A percentile compares a stretch with the other conserved stretches of the same genome.
Evolutionary conservation across 2,329 filamentous ascomycete species (phyloP).

Genomic region (Purpureocillium takamizusanense): DNA sequence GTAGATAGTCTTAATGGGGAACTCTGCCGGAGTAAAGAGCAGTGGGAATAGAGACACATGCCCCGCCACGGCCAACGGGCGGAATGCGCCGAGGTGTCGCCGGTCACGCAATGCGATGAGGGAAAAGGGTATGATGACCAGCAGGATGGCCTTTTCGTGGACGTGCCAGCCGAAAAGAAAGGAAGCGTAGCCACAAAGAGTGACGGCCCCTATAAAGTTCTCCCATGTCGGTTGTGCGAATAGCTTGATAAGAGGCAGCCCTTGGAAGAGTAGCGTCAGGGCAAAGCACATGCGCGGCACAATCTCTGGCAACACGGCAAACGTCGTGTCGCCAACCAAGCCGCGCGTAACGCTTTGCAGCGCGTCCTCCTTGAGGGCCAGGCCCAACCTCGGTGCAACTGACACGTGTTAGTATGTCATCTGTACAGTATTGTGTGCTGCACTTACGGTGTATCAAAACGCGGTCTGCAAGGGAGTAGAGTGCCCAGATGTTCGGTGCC

Average conservation of each 20-base stretch:
- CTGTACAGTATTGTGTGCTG: too few relatives aligned
- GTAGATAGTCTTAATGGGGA: slow-evolving; percentile 88
- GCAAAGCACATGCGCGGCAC: slow-evolving; percentile 71
- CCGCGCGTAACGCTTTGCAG: slow-evolving; percentile 86
- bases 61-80: slow-evolving; percentile 83
- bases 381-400: slow-evolving; percentile 75
- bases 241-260: slow-evolving; percentile 71
- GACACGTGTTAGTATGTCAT: slow-evolving; percentile 8
- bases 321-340: slow-evolving; percentile 85
- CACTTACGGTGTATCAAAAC: slow-evolving; percentile 68
- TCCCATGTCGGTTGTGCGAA: slow-evolving; percentile 78
- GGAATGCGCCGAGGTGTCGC: slow-evolving; percentile 83
- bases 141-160: slow-evolving; percentile 91
- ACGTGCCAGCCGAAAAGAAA: slow-evolving; percentile 99
- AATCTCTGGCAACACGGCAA: slow-evolving; percentile 85
- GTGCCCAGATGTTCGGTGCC: slow-evolving; percentile 94
- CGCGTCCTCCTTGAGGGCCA: slow-evolving; percentile 64
- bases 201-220: slow-evolving; percentile 79
- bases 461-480: slow-evolving; percentile 88
- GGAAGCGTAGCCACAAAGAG: slow-evolving; percentile 88
- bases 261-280: slow-evolving; percentile 75
- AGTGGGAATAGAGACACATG: slow-evolving; percentile 94
- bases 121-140: slow-evolving; percentile 92
- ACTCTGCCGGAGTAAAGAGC: slow-evolving; percentile 85
- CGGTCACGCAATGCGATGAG: slow-evolving; percentile 84